Conservation (phyloP, 352 stramenopile species). For the Bremia lactucae region DNA sequence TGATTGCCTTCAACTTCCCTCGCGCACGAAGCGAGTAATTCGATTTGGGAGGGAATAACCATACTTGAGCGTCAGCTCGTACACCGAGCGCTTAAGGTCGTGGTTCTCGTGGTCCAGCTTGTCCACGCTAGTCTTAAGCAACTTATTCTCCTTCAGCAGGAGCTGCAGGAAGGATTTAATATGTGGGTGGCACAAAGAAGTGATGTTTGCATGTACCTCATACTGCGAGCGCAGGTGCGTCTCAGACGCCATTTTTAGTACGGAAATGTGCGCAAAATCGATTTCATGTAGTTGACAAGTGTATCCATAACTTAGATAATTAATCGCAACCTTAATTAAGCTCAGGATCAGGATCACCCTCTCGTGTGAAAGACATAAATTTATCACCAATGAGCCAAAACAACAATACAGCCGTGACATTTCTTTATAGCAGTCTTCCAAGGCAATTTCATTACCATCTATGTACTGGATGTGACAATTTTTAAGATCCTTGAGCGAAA, state of each 20-base stretch:
- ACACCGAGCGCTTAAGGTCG: constrained; percentile 87
- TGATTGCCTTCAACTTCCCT: constrained; percentile 8
- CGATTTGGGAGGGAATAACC: constrained; percentile 3
- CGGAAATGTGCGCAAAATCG: too few relatives aligned
- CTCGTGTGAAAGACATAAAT: too few relatives aligned
- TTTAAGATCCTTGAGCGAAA: too few relatives aligned
- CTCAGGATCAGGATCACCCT: too few relatives aligned
- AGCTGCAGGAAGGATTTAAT: constrained; percentile 16
- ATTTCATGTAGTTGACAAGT: too few relatives aligned
- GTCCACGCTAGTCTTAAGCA: constrained; percentile 71
- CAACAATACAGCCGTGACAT: too few relatives aligned
- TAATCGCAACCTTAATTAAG: too few relatives aligned
- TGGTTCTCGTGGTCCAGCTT: constrained; percentile 83
- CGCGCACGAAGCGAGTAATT: background rate
- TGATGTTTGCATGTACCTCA: constrained; percentile 31
- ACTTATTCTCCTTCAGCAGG: constrained; percentile 78
- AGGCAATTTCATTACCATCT: too few relatives aligned
- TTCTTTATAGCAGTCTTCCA: too few relatives aligned
- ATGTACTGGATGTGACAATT: too few relatives aligned
- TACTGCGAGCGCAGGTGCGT: constrained; percentile 74
- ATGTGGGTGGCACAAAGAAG: background rate
- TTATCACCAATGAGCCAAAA: too few relatives aligned
- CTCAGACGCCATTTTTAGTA: constrained; percentile 78
- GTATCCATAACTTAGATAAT: too few relatives aligned
- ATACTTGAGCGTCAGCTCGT: constrained; percentile 82